Evolutionary conservation across 306 rosid species (phyloP).

Genomic region (Gleditsia sinensis): DNA sequence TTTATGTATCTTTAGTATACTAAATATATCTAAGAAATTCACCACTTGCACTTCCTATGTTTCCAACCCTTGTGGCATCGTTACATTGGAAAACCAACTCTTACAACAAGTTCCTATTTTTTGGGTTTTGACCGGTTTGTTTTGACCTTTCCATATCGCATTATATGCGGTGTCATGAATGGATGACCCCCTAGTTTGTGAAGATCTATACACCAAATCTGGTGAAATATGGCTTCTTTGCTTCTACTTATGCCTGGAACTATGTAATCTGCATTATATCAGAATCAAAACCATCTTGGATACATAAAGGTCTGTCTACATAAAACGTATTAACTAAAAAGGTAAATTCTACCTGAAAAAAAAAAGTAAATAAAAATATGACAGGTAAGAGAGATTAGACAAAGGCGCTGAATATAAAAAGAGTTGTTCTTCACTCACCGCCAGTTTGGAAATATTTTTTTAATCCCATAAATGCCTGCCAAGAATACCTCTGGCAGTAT

Average conservation of each 20-base stretch:
- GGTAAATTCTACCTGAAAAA: conserved; percentile 5
- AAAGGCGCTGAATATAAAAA: conserved; percentile 49
- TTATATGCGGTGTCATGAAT: conserved; percentile 50
- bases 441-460: conserved; percentile 54
- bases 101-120: neutral
- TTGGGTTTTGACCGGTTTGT: conserved; percentile 51
- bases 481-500: conserved; percentile 65
- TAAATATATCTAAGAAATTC: no score
- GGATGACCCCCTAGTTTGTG: conserved; percentile 31
- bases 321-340: conserved; percentile 23
- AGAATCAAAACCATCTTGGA: conserved; percentile 59
- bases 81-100: conserved; percentile 49
- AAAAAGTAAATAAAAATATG: conserved; percentile 21
- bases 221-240: conserved; percentile 46
- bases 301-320: conserved; percentile 40
- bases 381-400: conserved; percentile 45
- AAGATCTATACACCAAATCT: conserved; percentile 57
- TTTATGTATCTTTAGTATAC: no score
- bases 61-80: neutral
- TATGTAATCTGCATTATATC: conserved; percentile 40
- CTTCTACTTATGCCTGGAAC: conserved; percentile 50
- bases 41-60: no score
- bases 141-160: conserved; percentile 38
- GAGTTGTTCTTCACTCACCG: conserved; percentile 63
- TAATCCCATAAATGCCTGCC: conserved; percentile 55